Evolutionary conservation across 106 monocot genomes (phyloP).

Genomic region (Dendrobium catenatum): DNA sequence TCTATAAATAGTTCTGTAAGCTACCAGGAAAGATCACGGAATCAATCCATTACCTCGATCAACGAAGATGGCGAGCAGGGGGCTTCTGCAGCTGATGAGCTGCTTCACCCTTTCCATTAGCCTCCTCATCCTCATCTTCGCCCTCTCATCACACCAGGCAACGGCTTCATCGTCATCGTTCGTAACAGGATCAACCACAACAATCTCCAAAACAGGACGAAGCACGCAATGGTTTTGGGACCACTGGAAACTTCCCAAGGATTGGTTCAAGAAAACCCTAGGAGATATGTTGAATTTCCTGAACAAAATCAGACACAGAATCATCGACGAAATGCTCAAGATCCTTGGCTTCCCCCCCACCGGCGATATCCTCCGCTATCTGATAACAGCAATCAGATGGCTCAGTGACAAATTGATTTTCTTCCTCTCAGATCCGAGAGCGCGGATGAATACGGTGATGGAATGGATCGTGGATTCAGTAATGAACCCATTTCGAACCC

Average conservation of each 20-base stretch:
- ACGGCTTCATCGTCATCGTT: not conserved
- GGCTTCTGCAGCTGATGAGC: too few relatives aligned
- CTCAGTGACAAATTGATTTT: not conserved
- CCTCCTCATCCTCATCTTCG: not conserved
- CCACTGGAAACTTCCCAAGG: not conserved
- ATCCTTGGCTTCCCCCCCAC: not conserved
- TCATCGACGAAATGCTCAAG: not conserved
- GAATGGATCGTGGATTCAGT: constrained; percentile 1
- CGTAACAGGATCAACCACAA: not conserved
- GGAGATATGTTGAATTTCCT: not conserved
- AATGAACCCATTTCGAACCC: not conserved
- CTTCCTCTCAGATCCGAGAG: not conserved
- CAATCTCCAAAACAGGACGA: not conserved
- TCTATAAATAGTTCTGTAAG: too few relatives aligned
- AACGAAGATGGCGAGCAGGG: too few relatives aligned
- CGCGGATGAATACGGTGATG: not conserved
- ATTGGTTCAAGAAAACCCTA: not conserved
- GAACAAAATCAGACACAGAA: not conserved
- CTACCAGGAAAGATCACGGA: too few relatives aligned
- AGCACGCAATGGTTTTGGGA: too few relatives aligned
- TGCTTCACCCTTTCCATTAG: too few relatives aligned
- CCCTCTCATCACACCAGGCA: not conserved
- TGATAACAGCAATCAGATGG: not conserved
- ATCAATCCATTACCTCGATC: too few relatives aligned
- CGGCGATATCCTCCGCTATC: not conserved